Evolutionary conservation across 306 rosid genomes (phyloP).

Genomic region (Cercis canadensis): DNA sequence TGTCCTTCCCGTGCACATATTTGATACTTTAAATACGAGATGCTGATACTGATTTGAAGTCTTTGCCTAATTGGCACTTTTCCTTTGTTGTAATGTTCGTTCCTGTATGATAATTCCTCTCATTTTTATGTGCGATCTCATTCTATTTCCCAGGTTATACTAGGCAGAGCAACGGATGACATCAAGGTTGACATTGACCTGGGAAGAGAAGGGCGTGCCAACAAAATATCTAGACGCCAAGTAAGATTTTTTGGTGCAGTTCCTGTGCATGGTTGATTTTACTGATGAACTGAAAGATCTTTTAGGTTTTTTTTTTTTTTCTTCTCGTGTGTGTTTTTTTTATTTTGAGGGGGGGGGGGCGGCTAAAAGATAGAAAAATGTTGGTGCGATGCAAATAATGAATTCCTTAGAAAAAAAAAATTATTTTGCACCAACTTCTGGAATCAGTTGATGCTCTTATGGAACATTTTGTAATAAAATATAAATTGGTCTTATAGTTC

Average conservation of each 20-base stretch:
- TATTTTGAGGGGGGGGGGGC: no score
- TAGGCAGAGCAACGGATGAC: constrained; percentile 80
- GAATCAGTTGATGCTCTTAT: constrained; percentile 26
- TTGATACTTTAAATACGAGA: constrained; percentile 18
- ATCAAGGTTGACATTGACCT: constrained; percentile 78
- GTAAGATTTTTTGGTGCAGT: constrained; percentile 50
- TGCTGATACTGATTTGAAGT: constrained; percentile 12
- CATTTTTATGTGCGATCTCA: constrained; percentile 31
- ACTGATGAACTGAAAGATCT: constrained; percentile 23
- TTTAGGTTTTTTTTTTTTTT: constrained; percentile 12
- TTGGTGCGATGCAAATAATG: constrained; percentile 24
- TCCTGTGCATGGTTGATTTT: constrained; percentile 34
- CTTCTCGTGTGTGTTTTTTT: no score
- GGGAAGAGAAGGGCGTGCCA: constrained; percentile 69
- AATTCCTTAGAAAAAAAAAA: background rate
- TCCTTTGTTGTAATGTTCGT: constrained; percentile 30
- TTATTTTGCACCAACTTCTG: constrained; percentile 2
- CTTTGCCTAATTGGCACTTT: constrained; percentile 21
- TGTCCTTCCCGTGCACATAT: constrained; percentile 25
- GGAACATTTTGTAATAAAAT: constrained; percentile 14
- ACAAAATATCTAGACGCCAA: constrained; percentile 84
- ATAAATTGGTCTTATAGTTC: constrained; percentile 15
- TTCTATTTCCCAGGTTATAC: constrained; percentile 63
- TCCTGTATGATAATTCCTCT: constrained; percentile 33
- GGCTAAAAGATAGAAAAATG: constrained; percentile 18